These are phyloP conservation scores for Cryptococcus deneoformans DNA, from an alignment of 1,284 basidiomycete species.

Conservation along the genomic window DNA sequence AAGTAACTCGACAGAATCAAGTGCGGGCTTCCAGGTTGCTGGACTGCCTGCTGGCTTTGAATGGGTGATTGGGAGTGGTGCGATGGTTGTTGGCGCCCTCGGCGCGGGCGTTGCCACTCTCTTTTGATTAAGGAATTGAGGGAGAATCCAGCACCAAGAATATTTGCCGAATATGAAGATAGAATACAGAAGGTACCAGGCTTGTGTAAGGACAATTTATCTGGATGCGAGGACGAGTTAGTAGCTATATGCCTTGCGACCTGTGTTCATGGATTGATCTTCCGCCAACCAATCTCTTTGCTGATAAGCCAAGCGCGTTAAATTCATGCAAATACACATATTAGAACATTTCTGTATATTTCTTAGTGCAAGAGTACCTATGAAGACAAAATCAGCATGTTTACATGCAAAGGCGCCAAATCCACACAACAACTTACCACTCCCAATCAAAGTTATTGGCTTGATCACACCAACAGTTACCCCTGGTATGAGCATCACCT, in stretches of 20 bases:
- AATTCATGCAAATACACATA: neutral
- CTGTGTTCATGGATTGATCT: no score
- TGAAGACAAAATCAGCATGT: neutral
- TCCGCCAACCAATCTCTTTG: no score
- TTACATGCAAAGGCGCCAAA: neutral
- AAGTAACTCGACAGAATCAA: neutral
- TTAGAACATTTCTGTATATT: constrained; percentile 30
- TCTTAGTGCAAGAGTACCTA: constrained; percentile 44
- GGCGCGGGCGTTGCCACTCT: constrained; percentile 20
- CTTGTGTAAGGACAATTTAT: no score
- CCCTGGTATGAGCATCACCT: constrained; percentile 45
- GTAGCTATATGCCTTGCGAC: constrained; percentile 33
- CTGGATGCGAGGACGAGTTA: no score
- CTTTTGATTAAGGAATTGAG: constrained; percentile 8
- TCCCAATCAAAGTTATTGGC: constrained; percentile 49
- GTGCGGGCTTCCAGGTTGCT: neutral
- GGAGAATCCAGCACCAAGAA: constrained; percentile 34
- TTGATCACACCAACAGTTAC: constrained; percentile 48
- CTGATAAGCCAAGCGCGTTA: neutral
- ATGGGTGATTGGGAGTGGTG: constrained; percentile 11
- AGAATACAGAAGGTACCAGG: neutral
- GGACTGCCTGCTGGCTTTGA: constrained; percentile 5
- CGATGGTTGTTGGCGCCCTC: constrained; percentile 17
- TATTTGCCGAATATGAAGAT: neutral
- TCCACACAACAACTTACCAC: constrained; percentile 27